Evolutionary conservation across 1,284 basidiomycete species (phyloP).

Genomic region (Fomitopsis pinicola): DNA sequence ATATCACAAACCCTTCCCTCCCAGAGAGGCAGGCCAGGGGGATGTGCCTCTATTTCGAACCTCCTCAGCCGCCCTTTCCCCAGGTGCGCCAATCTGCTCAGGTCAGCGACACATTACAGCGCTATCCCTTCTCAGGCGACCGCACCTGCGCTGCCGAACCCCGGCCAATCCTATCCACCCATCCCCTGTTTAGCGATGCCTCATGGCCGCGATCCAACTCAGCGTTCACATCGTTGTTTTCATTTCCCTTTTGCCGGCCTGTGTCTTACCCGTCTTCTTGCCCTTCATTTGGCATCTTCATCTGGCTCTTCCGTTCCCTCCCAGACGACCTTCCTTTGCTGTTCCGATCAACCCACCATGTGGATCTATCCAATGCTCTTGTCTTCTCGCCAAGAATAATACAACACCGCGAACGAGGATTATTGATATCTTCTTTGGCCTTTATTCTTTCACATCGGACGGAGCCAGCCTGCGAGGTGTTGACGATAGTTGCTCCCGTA

Average conservation of each 20-base stretch:
- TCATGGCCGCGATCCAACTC: slow-evolving; percentile 19
- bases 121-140: slow-evolving; percentile 14
- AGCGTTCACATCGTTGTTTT: slow-evolving; percentile 26
- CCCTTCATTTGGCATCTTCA: slow-evolving; percentile 13
- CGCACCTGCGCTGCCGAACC: slow-evolving; percentile 7
- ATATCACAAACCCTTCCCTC: slow-evolving; percentile 1
- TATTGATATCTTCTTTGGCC: background rate
- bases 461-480: background rate
- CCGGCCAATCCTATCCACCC: slow-evolving; percentile 13
- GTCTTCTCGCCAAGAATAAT: slow-evolving; percentile 6
- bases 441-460: slow-evolving; percentile 17
- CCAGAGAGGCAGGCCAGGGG: background rate
- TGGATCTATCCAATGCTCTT: slow-evolving; percentile 4
- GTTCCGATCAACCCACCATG: slow-evolving; percentile 14
- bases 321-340: slow-evolving; percentile 5
- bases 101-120: slow-evolving; percentile 2
- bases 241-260: slow-evolving; percentile 20
- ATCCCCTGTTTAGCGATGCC: slow-evolving; percentile 17
- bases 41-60: slow-evolving; percentile 3
- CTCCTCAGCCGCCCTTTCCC: slow-evolving; percentile 18
- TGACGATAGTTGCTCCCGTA: slow-evolving; percentile 13
- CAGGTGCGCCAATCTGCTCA: slow-evolving; percentile 6
- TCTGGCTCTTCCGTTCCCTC: slow-evolving; percentile 4
- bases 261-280: slow-evolving; percentile 13
- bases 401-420: background rate